Evolutionary conservation across 1,284 basidiomycete genomes (phyloP), one percentile per base, ranked within the genome.

Genomic region (Tremellales sp.): DNA sequence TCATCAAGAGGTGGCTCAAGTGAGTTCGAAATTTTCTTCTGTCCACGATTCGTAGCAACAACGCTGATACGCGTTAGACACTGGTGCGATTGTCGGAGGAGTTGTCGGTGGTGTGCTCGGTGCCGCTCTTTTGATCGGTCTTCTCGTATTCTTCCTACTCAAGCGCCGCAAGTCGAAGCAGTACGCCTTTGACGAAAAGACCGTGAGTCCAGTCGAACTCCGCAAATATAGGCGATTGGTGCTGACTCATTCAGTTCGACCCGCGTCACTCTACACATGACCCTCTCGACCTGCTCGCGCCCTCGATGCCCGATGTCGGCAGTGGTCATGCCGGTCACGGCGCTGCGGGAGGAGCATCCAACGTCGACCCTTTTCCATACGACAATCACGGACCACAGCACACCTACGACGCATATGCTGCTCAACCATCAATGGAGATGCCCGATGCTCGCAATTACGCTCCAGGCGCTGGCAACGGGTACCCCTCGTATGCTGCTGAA

Each of bases 181-280:
- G 44, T 56, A 64, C 22, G 73, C 70, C 3, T 75, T 74, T 48
- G 73, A 74, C 51, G 73, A 75, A 46, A 72, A 68, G 62, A 74
- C 73, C 54, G 68, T 68, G 42, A 55, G 65, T 60, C 22, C 12
- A 19, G n/a, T n/a, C n/a, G n/a, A n/a, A 22, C 25, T 45, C 7
- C 13, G 15, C n/a, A n/a, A 21, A 19, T n/a, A 19, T 39, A 19
- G 26, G 12, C 33, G 13, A 6, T 36, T 6, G 33, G 6, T 36
- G 48, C 47, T 55, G 46, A 55, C 21, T 17, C 17, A 25, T 31
- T 11, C 52, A 66, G 65, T 71, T 73, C 47, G 70, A 70, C 57
- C 70, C 70, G 13, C 58, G 56, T 35, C 68, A 73, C 52, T 71
- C 70, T 19, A 54, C 56, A 21, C 51, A 58, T 19, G 70, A 73